These are phyloP conservation scores for Pelomyxa schiedti DNA, from an alignment of 78 protist genomes.

Conservation along the genomic window DNA sequence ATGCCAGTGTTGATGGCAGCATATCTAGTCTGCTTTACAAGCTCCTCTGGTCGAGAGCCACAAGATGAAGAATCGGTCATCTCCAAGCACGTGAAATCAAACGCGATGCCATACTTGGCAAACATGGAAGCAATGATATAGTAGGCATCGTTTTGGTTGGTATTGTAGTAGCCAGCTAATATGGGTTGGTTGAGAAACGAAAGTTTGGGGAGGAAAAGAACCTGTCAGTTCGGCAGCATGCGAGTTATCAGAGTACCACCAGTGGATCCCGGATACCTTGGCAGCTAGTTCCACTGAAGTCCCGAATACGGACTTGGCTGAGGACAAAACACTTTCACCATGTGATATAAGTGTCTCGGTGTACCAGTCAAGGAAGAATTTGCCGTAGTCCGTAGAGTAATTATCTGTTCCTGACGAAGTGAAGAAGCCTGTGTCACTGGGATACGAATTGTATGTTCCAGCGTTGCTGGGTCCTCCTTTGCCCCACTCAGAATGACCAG, in stretches of 20 bases:
- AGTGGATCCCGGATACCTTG: constrained; percentile 82
- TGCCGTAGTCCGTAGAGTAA: constrained; percentile 52
- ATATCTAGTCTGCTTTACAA: constrained; percentile 25
- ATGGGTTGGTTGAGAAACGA: neutral
- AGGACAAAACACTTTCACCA: constrained; percentile 22
- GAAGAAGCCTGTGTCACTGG: constrained; percentile 48
- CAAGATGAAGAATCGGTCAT: constrained; percentile 29
- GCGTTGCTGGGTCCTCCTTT: constrained; percentile 58
- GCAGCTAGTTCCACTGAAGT: constrained; percentile 36
- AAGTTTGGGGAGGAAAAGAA: neutral
- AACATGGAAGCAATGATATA: constrained; percentile 42
- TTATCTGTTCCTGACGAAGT: constrained; percentile 16
- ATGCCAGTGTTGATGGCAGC: constrained; percentile 30
- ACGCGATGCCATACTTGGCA: constrained; percentile 14
- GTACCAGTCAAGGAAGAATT: constrained; percentile 80
- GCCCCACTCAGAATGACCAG: constrained; percentile 63
- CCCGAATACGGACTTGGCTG: constrained; percentile 13
- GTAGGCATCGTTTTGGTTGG: constrained; percentile 46
- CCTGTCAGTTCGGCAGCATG: constrained; percentile 84
- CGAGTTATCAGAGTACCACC: constrained; percentile 57
- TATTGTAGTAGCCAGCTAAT: constrained; percentile 61
- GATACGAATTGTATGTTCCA: constrained; percentile 56
- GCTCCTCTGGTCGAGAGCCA: constrained; percentile 35
- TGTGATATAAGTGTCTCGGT: constrained; percentile 22
- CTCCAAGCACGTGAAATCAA: constrained; percentile 66